Evolutionary conservation across 2,329 filamentous ascomycete genomes (phyloP), one percentile per base, ranked within the genome.

Genomic region (Pseudomassariella vexata): DNA sequence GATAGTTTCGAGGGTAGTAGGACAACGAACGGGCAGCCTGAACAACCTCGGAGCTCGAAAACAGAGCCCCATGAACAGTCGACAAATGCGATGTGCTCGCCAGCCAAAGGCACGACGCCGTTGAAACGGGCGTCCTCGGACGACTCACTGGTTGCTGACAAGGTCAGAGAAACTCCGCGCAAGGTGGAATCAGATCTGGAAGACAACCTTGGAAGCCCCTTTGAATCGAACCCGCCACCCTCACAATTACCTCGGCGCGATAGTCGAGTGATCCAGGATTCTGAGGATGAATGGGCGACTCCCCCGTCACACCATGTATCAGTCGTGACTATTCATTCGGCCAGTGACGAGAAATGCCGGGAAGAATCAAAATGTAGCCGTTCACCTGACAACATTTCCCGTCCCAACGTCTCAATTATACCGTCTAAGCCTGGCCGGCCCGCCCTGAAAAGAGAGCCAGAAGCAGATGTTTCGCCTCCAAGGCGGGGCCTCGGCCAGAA

Each of bases 271-370:
- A 67, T 77, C 24, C 60, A 68, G 31, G 73, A 78, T 42, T 78
- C 73, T 0, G 73, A 77, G 26, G 73, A 76, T 25, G 72, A 76
- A 25, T 68, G 66, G 24, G 44, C 68, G 5, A 64, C 63, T 5
- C 60, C 67, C 9, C 57, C 53, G 7, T 53, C 53, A 8, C 53
- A 50, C 22, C 51, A 68, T 46, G 37, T 48, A 34, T 46, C 53
- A 4, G 48, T 49, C 9, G 44, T 52, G 14, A 49, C 49, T 19
- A 40, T 42, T 20, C 45, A 41, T 34, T 49, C 42, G 12, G 37
- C 28, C 16, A 41, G 32, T 21, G 42, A 37, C 23, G 16, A 12
- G 14, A 9, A 9, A 23, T 20, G 26, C 22, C 41, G 21, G 11
- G 46, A 44, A 18, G 36, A 39, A 22, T 36, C 42, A 10, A 21